A percentile compares a stretch with the other conserved stretches of the same genome.
phyloP scores from a whole-genome alignment of 2,329 filamentous ascomycete genomes.

The Cordyceps cateniannulata region DNA sequence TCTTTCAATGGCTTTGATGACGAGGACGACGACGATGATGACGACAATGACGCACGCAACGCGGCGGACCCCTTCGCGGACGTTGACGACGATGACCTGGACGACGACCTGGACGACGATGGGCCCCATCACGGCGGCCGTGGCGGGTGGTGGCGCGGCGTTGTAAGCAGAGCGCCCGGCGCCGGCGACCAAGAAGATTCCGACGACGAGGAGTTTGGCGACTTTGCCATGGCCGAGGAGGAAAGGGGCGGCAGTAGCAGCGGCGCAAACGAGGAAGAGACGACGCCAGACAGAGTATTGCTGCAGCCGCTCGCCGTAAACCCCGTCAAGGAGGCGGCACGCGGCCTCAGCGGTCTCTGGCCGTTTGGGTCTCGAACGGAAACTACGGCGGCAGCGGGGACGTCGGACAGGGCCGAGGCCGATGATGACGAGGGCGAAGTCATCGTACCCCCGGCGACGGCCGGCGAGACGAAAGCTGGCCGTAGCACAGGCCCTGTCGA shows the following conservation, averaged over 20 bases:
- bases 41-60: conserved; percentile 18
- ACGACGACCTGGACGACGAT: conserved; percentile 28
- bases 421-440: conserved; percentile 21
- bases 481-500: conserved; percentile 35
- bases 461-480: conserved; percentile 27
- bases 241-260: conserved; percentile 23
- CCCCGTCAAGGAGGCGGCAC: conserved; percentile 35
- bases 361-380: conserved; percentile 40
- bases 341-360: conserved; percentile 48
- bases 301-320: conserved; percentile 50
- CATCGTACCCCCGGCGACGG: conserved; percentile 9
- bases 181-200: conserved; percentile 29
- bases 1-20: conserved; percentile 46
- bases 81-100: conserved; percentile 38
- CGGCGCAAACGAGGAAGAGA: conserved; percentile 13
- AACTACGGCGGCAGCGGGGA: conserved; percentile 33
- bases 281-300: conserved; percentile 35
- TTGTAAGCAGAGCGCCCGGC: conserved; percentile 32
- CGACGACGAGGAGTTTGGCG: conserved; percentile 60
- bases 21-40: conserved; percentile 41
- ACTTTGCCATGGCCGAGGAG: conserved; percentile 60
- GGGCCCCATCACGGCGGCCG: conserved; percentile 24
- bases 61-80: conserved; percentile 44
- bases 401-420: conserved; percentile 20
- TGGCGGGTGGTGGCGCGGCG: conserved; percentile 44